Base-by-base conservation (phyloP, 306 rosid genomes). In the Lagenaria siceraria region DNA sequence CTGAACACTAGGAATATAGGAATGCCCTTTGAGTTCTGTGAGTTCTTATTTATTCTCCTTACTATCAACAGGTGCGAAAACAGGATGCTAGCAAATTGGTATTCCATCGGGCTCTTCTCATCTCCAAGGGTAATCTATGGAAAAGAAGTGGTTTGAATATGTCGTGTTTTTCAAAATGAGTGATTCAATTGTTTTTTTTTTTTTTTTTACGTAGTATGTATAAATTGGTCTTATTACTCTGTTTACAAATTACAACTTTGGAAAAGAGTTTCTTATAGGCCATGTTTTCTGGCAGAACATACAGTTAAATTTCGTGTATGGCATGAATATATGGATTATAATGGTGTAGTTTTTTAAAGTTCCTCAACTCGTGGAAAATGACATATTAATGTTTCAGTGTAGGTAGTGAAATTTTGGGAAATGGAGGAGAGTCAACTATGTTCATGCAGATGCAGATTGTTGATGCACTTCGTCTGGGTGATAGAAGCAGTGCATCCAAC, bases 401-500 rank as follows among this genome's bases (percentile, higher is more conserved):
- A 87, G 89, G 82, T 65, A 21, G 31, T 49, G 70, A 78, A 56
- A 80, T 78, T 78, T 46, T 59, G 76, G 85, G 74, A 22, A 46
- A 78, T 56, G 85, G 78, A 42, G 81, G 77, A 51, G 87, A 80
- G 68, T 76, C 83, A 10, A 78, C 82, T 55, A 70, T 38, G 62
- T 61, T 78, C 64, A 56, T 85, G 85, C 92, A 88, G 83, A 79
- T 52, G 85, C 82, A 86, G 82, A 84, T 93, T 60, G 81, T 93
- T 14, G 35, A 78, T 80, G 96, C 98, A 17, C 92, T 93, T 56
- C 56, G 79, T 65, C 52, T 74, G 78, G 96, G 90, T 15, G 83
- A 91, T 53, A 88, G 89, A 80, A 83, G 79, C 72, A 79, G 74
- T 83, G 97, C 97, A 65, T 91, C 89, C 35, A 72, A 81, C 78